Evolutionary conservation across 805 yeast species (phyloP).

Genomic region (Ascoidea tarda): DNA sequence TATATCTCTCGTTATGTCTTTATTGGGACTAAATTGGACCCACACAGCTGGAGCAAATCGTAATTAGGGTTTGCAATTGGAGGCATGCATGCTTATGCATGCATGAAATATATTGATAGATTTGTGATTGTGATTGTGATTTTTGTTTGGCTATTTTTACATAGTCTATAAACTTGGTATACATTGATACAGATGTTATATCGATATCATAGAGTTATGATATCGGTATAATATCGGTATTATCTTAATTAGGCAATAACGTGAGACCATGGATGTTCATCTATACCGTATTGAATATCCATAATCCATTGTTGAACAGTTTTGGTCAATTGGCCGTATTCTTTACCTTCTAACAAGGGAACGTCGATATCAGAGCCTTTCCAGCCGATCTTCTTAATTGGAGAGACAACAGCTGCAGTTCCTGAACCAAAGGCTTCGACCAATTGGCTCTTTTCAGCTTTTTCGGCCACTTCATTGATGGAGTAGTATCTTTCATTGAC

Average conservation of each 20-base stretch:
- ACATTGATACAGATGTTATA: too few species aligned
- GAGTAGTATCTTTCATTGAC: constrained; percentile 74
- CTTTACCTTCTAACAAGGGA: constrained; percentile 70
- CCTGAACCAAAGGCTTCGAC: constrained; percentile 96
- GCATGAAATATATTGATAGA: too few species aligned
- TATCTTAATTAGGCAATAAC: constrained; percentile 14
- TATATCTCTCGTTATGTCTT: too few species aligned
- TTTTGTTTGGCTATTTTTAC: too few species aligned
- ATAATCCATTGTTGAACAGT: constrained; percentile 75
- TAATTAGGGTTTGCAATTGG: too few species aligned
- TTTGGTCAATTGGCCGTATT: constrained; percentile 67
- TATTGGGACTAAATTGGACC: too few species aligned
- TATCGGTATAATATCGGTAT: too few species aligned
- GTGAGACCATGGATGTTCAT: constrained; percentile 41
- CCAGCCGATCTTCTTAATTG: constrained; percentile 80
- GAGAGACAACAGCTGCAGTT: constrained; percentile 94
- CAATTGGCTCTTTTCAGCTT: constrained; percentile 67
- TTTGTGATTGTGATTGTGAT: too few species aligned
- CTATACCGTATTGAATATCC: constrained; percentile 81
- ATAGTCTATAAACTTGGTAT: too few species aligned
- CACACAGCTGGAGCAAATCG: too few species aligned
- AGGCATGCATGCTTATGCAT: too few species aligned
- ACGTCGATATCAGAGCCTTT: constrained; percentile 57
- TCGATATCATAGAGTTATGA: too few species aligned
- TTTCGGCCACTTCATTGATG: constrained; percentile 67